Evolutionary conservation across 352 stramenopile genomes (phyloP), one percentile per base, ranked within the genome.

Genomic region (Globisporangium middletonii): DNA sequence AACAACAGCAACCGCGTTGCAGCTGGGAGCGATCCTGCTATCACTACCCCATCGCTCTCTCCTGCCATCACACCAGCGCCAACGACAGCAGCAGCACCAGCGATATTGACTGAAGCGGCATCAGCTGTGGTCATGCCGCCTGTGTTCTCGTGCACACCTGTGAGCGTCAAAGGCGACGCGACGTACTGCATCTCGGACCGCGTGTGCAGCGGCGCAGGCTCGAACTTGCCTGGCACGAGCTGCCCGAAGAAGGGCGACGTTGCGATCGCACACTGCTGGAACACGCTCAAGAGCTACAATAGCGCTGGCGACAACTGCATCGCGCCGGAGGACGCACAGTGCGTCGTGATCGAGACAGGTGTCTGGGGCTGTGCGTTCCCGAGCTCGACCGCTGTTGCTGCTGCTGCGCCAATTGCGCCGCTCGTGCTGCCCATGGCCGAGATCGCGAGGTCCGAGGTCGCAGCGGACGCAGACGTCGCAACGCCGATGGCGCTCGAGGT

Each of bases 131-230:
- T n/a, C 16, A 6, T 44, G 38, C 38, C 13, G 16, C 38, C 38
- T 5, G 38, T 19, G 3, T 3, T 45, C 18, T 53, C 38, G 16
- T 86, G 75, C 56, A 66, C 53, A 2, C 41, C 50, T n/a, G 62
- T 86, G 37, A 72, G 51, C 15, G 62, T 86, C 44, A 57, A 63
- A 42, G 71, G 63, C 1, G 71, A 79, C 48, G 67, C 71, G 13
- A 79, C 71, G 3, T 86, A 78, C 50, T 86, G 75, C 57, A 69
- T 83, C 26, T 38, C 60, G 13, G 76, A 72, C 16, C 55, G 59
- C 1, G 62, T 83, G 18, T 86, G 76, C 50, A 69, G 60, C 42
- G 65, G 43, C 8, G 33, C 30, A 11, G 62, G 35, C 13, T 28
- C 53, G 26, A 46, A 16, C 1, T 55, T 65, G 23, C 26, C 44